Evolutionary conservation across 2,329 filamentous ascomycete species (phyloP).

Genomic region (Emergomyces africanus): DNA sequence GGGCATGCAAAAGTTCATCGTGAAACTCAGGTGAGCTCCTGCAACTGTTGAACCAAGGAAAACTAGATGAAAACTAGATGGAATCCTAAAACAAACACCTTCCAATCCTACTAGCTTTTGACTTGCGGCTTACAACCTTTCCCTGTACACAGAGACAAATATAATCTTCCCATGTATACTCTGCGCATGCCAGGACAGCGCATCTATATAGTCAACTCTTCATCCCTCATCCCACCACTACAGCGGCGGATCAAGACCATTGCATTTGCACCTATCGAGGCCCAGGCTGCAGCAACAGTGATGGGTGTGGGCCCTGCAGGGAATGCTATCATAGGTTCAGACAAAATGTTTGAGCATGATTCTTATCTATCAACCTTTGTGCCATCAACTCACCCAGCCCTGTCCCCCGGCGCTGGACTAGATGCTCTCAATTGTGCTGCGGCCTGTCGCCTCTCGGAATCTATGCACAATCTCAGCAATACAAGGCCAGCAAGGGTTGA

Average conservation of each 20-base stretch:
- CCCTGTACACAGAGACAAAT: neutral
- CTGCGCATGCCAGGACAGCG: conserved; percentile 30
- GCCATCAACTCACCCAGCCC: neutral
- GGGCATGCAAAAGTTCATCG: neutral
- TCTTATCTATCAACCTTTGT: neutral
- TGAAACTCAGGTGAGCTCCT: neutral
- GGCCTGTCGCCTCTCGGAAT: neutral
- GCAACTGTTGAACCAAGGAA: no score
- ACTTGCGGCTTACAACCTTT: neutral
- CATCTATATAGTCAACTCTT: conserved; percentile 30
- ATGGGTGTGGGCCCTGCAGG: conserved; percentile 15
- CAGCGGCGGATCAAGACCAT: conserved; percentile 28
- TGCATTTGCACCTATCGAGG: conserved; percentile 28
- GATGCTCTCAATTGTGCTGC: neutral
- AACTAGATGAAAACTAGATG: no score
- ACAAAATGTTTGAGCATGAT: neutral
- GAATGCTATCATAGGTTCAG: neutral
- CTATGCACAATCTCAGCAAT: neutral
- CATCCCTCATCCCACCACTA: conserved; percentile 24
- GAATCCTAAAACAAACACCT: no score
- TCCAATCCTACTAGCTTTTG: no score
- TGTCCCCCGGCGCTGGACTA: neutral
- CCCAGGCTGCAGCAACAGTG: conserved; percentile 20
- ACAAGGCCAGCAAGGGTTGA: neutral
- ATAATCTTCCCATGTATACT: conserved; percentile 27